phyloP scores from a whole-genome alignment of 306 rosid species.

The Vigna angularis region DNA sequence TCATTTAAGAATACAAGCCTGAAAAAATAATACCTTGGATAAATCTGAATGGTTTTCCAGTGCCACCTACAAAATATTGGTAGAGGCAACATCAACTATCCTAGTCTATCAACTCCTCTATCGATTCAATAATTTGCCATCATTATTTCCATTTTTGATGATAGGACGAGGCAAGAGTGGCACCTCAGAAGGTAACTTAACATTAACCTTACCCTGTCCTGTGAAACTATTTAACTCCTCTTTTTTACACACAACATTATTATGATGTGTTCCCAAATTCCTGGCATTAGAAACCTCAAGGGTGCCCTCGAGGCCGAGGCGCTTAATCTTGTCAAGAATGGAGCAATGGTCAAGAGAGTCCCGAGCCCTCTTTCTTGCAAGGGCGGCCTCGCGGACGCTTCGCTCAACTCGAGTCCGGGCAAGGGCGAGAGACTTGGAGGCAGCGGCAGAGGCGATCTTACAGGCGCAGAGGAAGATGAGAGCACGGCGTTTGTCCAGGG shows the following conservation, averaged over 20 bases:
- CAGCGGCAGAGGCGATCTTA: slow-evolving; percentile 55
- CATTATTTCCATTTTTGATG: slow-evolving; percentile 26
- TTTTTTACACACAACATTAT: background rate
- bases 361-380: slow-evolving; percentile 66
- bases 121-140: slow-evolving; percentile 36
- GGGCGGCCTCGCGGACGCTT: slow-evolving; percentile 58
- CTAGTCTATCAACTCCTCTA: slow-evolving; percentile 42
- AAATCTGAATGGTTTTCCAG: slow-evolving; percentile 15
- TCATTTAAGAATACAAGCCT: too few relatives aligned
- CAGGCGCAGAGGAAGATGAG: slow-evolving; percentile 70
- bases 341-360: slow-evolving; percentile 61
- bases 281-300: slow-evolving; percentile 49
- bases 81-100: slow-evolving; percentile 25
- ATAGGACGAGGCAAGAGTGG: background rate
- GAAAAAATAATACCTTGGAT: background rate
- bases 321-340: slow-evolving; percentile 40
- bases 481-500: slow-evolving; percentile 53
- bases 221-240: slow-evolving; percentile 21
- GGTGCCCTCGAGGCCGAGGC: background rate
- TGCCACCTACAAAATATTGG: slow-evolving; percentile 13
- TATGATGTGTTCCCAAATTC: slow-evolving; percentile 31
- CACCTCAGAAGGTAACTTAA: background rate
- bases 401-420: slow-evolving; percentile 62
- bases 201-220: background rate
- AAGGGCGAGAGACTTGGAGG: slow-evolving; percentile 44